Conservation (phyloP, 2,329 filamentous ascomycete species). For the Dothideomycetes sp. region DNA sequence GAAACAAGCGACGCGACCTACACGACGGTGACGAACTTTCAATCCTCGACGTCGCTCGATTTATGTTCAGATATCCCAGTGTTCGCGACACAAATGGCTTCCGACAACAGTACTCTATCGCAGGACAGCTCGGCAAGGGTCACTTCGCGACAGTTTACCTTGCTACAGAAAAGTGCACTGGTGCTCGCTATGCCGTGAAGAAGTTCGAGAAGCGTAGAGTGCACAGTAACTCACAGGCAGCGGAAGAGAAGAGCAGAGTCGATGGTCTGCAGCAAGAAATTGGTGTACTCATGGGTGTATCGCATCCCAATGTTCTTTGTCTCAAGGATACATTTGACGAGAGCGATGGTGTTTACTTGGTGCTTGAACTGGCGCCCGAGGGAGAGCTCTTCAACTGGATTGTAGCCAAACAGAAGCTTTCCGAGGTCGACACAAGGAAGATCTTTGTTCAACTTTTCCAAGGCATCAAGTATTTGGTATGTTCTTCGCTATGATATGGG, state of each 20-base stretch:
- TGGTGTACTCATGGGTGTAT: conserved; percentile 92
- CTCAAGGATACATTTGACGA: conserved; percentile 95
- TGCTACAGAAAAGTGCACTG: conserved; percentile 76
- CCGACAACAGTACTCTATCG: conserved; percentile 72
- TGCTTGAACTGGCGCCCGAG: conserved; percentile 82
- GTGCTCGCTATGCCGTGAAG: conserved; percentile 82
- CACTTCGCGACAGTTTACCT: conserved; percentile 92
- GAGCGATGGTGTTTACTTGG: conserved; percentile 77
- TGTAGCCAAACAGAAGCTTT: conserved; percentile 79
- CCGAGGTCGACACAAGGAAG: conserved; percentile 73
- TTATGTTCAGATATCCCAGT: conserved; percentile 84
- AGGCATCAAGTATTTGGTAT: conserved; percentile 87
- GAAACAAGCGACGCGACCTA: conserved; percentile 83
- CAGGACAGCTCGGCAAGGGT: conserved; percentile 82
- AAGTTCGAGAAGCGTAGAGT: conserved; percentile 80
- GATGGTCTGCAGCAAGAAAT: conserved; percentile 92
- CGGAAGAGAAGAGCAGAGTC: conserved; percentile 62
- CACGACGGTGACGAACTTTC: conserved; percentile 86
- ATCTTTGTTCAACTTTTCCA: conserved; percentile 88
- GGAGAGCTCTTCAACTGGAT: conserved; percentile 96
- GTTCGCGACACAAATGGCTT: conserved; percentile 67
- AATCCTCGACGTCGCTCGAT: conserved; percentile 74
- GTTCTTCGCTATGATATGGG: conserved; percentile 26
- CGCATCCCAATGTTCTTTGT: conserved; percentile 84
- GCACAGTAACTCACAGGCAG: conserved; percentile 41